Percentiles rank a stretch among this genome's conserved stretches.
phyloP scores from a whole-genome alignment of 305 asterid genomes.

The Plantago coronopus region DNA sequence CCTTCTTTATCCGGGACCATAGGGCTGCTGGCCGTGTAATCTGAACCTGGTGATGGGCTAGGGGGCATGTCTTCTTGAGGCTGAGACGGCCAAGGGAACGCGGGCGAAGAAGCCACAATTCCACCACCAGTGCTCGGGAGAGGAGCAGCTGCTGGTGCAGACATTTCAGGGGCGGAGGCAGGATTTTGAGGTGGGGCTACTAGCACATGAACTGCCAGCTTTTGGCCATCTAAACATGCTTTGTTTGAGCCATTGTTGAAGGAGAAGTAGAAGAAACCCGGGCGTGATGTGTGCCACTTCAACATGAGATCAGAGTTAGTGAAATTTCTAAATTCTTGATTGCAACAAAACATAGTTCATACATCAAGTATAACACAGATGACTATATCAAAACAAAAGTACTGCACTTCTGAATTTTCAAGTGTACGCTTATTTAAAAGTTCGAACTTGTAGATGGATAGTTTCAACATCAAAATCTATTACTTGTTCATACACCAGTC shows the following conservation, averaged over 20 bases:
- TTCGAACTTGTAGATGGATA: too few relatives aligned
- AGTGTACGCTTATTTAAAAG: too few relatives aligned
- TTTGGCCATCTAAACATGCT: conserved; percentile 59
- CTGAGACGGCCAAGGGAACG: conserved; percentile 65
- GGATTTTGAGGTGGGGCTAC: conserved; percentile 21
- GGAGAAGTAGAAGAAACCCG: conserved; percentile 77
- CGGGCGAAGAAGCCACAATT: conserved; percentile 51
- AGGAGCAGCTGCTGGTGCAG: conserved; percentile 27
- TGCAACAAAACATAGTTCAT: too few relatives aligned
- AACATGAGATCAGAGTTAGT: conserved; percentile 14
- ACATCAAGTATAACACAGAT: too few relatives aligned
- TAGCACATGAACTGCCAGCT: conserved; percentile 55
- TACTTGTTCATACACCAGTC: background rate
- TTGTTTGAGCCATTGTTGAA: conserved; percentile 64
- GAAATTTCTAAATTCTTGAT: background rate
- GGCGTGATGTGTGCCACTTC: conserved; percentile 83
- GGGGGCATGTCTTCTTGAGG: conserved; percentile 43
- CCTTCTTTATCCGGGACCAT: conserved; percentile 51
- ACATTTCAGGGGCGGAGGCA: conserved; percentile 22
- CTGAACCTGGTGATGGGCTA: conserved; percentile 35
- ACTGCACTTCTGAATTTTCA: too few relatives aligned
- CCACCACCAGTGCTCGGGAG: conserved; percentile 49
- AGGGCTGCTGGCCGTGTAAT: conserved; percentile 24
- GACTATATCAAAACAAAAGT: background rate
- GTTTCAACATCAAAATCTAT: background rate